These are phyloP conservation scores for Aspergillus ostianus DNA, from an alignment of 495 filamentous ascomycete species.

Conservation along the genomic window DNA sequence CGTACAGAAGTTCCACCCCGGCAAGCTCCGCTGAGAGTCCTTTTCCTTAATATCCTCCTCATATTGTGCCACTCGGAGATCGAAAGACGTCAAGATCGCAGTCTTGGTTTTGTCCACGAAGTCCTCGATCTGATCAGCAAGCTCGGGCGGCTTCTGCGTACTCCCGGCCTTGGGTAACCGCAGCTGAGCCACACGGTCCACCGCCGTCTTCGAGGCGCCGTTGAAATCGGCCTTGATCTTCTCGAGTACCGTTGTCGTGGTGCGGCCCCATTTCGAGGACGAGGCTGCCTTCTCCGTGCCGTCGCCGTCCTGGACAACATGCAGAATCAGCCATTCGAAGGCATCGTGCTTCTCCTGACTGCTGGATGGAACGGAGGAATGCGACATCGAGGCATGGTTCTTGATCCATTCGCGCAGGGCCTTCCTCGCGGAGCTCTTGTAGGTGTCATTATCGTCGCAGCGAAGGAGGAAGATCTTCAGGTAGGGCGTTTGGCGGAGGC, in stretches of 20 bases:
- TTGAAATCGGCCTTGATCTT: constrained; percentile 93
- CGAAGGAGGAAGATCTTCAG: constrained; percentile 84
- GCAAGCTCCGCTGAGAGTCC: constrained; percentile 81
- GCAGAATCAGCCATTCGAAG: constrained; percentile 93
- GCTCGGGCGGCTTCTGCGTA: constrained; percentile 62
- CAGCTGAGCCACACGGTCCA: constrained; percentile 84
- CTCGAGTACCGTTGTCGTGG: constrained; percentile 78
- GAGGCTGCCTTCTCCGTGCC: constrained; percentile 70
- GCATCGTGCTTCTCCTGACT: constrained; percentile 86
- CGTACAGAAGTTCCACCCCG: constrained; percentile 99
- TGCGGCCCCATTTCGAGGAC: constrained; percentile 75
- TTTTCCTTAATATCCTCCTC: constrained; percentile 96
- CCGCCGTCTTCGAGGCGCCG: constrained; percentile 68
- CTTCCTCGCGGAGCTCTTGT: constrained; percentile 75
- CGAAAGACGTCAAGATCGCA: constrained; percentile 85
- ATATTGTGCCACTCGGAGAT: constrained; percentile 87
- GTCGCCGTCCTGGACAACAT: constrained; percentile 67
- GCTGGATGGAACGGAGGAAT: constrained; percentile 38
- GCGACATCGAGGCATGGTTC: constrained; percentile 56
- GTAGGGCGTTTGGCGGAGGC: constrained; percentile 89
- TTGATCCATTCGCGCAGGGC: constrained; percentile 90
- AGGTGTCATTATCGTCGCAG: constrained; percentile 92
- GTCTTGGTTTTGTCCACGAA: constrained; percentile 82
- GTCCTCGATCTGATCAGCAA: constrained; percentile 74
- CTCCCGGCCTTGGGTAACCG: constrained; percentile 55